A percentile compares a stretch with the other conserved stretches of the same genome.
Evolutionary conservation across 352 stramenopile genomes (phyloP).

Genomic region (Phytopythium kandeliae): DNA sequence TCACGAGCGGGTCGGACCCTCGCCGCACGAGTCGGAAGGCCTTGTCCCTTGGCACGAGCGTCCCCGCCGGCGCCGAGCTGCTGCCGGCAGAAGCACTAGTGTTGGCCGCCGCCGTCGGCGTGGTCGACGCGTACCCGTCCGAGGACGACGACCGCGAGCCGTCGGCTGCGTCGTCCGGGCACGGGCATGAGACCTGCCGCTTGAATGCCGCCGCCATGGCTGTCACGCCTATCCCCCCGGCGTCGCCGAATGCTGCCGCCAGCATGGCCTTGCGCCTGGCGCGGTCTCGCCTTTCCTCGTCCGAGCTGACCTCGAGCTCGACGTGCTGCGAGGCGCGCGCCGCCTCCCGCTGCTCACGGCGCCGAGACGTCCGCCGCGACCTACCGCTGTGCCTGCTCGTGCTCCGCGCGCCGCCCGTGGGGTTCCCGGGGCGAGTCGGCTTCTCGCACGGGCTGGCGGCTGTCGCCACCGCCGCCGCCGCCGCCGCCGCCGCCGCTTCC

Average conservation of each 20-base stretch:
- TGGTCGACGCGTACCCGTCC: slow-evolving; percentile 1
- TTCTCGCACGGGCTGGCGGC: neutral
- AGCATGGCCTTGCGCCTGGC: slow-evolving; percentile 17
- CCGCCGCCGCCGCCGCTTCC: neutral
- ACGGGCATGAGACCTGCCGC: slow-evolving; percentile 2
- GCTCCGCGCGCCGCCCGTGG: neutral
- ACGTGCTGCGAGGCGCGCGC: slow-evolving; percentile 10
- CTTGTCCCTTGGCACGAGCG: slow-evolving; percentile 27
- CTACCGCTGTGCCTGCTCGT: neutral
- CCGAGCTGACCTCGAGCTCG: slow-evolving; percentile 27
- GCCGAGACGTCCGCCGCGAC: slow-evolving; percentile 1
- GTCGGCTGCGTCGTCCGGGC: neutral
- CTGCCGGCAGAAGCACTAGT: too few relatives aligned
- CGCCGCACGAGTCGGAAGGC: slow-evolving; percentile 36
- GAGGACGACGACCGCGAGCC: slow-evolving; percentile 15
- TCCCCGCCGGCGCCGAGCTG: neutral
- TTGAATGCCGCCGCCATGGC: neutral
- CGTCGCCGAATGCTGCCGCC: slow-evolving; percentile 18
- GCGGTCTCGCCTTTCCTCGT: slow-evolving; percentile 16
- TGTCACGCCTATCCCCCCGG: neutral
- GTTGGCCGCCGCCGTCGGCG: slow-evolving; percentile 12
- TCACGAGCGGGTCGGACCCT: slow-evolving; percentile 55
- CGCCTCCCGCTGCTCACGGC: slow-evolving; percentile 7
- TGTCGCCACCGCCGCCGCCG: neutral
- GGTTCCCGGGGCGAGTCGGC: neutral